These are phyloP conservation scores for Physcia stellaris DNA, from an alignment of 495 filamentous ascomycete species.

Conservation along the genomic window DNA sequence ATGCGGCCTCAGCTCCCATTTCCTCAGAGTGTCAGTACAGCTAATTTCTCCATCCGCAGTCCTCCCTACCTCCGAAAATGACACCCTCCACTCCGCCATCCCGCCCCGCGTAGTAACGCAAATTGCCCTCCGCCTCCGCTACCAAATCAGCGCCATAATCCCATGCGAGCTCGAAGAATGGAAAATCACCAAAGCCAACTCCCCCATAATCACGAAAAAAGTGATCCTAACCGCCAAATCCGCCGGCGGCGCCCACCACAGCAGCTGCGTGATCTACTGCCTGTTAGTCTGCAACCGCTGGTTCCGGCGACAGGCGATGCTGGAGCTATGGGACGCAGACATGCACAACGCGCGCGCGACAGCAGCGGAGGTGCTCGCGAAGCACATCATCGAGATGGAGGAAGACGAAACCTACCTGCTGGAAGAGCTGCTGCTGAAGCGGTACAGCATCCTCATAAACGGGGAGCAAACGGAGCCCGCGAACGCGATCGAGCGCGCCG, in stretches of 20 bases:
- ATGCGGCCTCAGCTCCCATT: no score
- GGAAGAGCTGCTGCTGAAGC: conserved; percentile 72
- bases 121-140: conserved; percentile 74
- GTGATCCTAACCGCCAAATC: conserved; percentile 67
- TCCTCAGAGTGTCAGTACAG: conserved; percentile 21
- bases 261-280: conserved; percentile 70
- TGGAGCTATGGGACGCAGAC: conserved; percentile 85
- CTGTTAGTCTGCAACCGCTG: conserved; percentile 80
- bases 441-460: conserved; percentile 68
- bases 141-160: conserved; percentile 79
- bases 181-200: conserved; percentile 63
- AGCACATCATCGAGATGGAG: conserved; percentile 76
- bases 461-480: conserved; percentile 56
- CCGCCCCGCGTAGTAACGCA: conserved; percentile 64
- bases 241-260: conserved; percentile 64
- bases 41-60: conserved; percentile 30
- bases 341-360: conserved; percentile 63
- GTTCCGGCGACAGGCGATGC: conserved; percentile 68
- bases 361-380: conserved; percentile 94
- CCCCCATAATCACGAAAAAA: conserved; percentile 62
- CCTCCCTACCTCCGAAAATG: conserved; percentile 46
- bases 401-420: conserved; percentile 64
- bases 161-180: conserved; percentile 71
- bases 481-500: conserved; percentile 83
- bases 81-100: conserved; percentile 44